A percentile compares a stretch with the other conserved stretches of the same genome.
These are phyloP conservation scores for Fusarium proliferatum DNA, from an alignment of 2,329 filamentous ascomycete genomes.

Conservation along the genomic window DNA sequence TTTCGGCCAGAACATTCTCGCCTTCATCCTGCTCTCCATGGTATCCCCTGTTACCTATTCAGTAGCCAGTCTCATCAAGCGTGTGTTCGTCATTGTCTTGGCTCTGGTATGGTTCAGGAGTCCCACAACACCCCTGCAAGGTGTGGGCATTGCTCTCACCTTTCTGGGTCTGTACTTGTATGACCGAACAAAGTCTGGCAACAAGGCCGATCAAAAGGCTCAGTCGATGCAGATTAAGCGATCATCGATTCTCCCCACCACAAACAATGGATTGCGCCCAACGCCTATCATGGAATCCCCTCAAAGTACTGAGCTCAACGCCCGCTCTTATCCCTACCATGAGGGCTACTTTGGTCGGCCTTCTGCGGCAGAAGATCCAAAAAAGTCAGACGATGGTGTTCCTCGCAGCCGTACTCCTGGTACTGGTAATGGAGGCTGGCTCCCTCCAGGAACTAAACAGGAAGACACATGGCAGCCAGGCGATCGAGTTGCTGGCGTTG, in stretches of 20 bases:
- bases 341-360: slow-evolving; percentile 58
- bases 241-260: slow-evolving; percentile 73
- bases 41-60: slow-evolving; percentile 97
- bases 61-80: slow-evolving; percentile 94
- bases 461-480: slow-evolving; percentile 80
- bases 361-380: slow-evolving; percentile 58
- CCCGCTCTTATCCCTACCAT: slow-evolving; percentile 54
- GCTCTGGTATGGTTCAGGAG: slow-evolving; percentile 97
- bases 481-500: slow-evolving; percentile 48
- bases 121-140: slow-evolving; percentile 85
- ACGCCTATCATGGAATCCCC: slow-evolving; percentile 40
- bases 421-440: slow-evolving; percentile 65
- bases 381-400: slow-evolving; percentile 65
- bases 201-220: slow-evolving; percentile 86
- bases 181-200: slow-evolving; percentile 88
- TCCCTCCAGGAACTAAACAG: slow-evolving; percentile 83
- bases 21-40: slow-evolving; percentile 91
- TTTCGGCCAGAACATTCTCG: slow-evolving; percentile 95
- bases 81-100: slow-evolving; percentile 95
- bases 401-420: slow-evolving; percentile 54
- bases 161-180: slow-evolving; percentile 95
- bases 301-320: slow-evolving; percentile 43
- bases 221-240: slow-evolving; percentile 61
- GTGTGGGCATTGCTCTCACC: slow-evolving; percentile 85
- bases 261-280: slow-evolving; percentile 51